Percentiles rank a stretch among this genome's conserved stretches.
Evolutionary conservation across 2,329 filamentous ascomycete genomes (phyloP).

Genomic region (Microascus cirrosus): DNA sequence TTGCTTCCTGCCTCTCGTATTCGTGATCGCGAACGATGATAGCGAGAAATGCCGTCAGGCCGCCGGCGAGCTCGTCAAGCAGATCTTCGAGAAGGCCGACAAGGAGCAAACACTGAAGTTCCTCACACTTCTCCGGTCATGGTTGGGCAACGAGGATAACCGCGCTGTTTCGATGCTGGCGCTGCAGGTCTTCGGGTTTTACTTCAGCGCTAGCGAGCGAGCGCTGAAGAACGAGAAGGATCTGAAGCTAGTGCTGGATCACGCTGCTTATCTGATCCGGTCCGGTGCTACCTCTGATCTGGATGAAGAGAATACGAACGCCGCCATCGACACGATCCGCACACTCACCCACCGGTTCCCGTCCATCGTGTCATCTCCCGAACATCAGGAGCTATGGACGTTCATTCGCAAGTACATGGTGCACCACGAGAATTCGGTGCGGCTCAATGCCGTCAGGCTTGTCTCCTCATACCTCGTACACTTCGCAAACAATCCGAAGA

Average conservation of each 20-base stretch:
- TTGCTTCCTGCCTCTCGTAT: slow-evolving; percentile 77
- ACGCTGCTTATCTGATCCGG: slow-evolving; percentile 39
- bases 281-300: slow-evolving; percentile 38
- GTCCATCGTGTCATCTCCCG: slow-evolving; percentile 46
- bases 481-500: slow-evolving; percentile 52
- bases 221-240: slow-evolving; percentile 55
- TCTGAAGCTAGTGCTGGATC: slow-evolving; percentile 48
- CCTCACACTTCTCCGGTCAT: slow-evolving; percentile 57
- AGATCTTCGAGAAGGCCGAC: slow-evolving; percentile 69
- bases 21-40: slow-evolving; percentile 81
- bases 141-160: slow-evolving; percentile 68
- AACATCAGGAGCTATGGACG: slow-evolving; percentile 58
- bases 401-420: slow-evolving; percentile 57
- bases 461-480: slow-evolving; percentile 71
- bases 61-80: slow-evolving; percentile 67
- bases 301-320: slow-evolving; percentile 65
- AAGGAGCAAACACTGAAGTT: slow-evolving; percentile 61
- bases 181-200: slow-evolving; percentile 71
- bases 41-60: slow-evolving; percentile 75
- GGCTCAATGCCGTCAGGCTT: slow-evolving; percentile 64
- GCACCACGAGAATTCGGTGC: slow-evolving; percentile 63
- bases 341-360: slow-evolving; percentile 59
- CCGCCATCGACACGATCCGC: slow-evolving; percentile 57
- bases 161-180: slow-evolving; percentile 59
- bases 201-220: slow-evolving; percentile 59